Evolutionary conservation across 2,329 filamentous ascomycete species (phyloP), one percentile per base, ranked within the genome.

Genomic region (Calonectria leucothoes): DNA sequence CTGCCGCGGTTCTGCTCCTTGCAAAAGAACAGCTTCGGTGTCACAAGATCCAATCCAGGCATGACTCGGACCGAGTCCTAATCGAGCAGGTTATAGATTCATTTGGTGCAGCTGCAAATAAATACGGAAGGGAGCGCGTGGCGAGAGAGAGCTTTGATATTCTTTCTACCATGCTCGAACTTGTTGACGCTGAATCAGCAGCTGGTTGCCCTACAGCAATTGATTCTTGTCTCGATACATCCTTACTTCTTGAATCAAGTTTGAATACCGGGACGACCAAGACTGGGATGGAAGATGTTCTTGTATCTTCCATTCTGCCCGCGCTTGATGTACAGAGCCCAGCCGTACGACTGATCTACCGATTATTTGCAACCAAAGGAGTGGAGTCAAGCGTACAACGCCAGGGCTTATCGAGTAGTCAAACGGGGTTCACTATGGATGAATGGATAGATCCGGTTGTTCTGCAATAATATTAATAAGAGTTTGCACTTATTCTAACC

Each of bases 51-150:
- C 11, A 65, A 20, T 70, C 31, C 10, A 59, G 57, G 48, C 64
- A 72, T 31, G 69, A 75, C 35, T 74, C 72, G 12, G 74, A 75
- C 49, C 69, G 27, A 6, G 39, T 48, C 49, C 12, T 75, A 15
- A 48, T 75, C 17, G 74, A 75, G 23, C 74, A 75, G 45, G 66
- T 74, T 6, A 52, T 68, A 6, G 63, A 72, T 25, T 68, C 63
- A n/a, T 75, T 74, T 3, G 66, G 70, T n/a, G 11, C 35, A 1
- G 20, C 52, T 23, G 72, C 69, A 1, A 55, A 49, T 27, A 27
- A 15, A 20, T 70, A 66, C 42, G n/a, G 42, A 12, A 67, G 74
- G 57, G 72, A 75, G 31, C 48, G 49, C 35, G 49, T 66, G 6
- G 66, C 64, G 15, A 72, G 63, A 27, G 45, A 74, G 25, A 63